phyloP scores from a whole-genome alignment of 495 filamentous ascomycete genomes.

The Niebla homalea region DNA sequence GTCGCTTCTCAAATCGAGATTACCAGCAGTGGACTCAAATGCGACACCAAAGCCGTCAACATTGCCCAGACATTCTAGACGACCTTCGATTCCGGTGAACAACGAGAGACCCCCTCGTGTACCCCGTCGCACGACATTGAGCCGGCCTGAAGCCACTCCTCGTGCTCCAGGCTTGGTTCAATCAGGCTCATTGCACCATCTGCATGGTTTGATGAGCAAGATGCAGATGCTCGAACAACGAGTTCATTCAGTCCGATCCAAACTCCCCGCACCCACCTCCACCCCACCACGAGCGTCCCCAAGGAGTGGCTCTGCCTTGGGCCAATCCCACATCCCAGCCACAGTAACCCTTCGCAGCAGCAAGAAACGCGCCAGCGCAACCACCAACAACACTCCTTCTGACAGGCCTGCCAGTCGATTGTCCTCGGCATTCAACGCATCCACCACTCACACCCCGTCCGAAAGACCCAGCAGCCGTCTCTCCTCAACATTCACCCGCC shows the following conservation, averaged over 20 bases:
- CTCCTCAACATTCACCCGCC: slow-evolving; percentile 18
- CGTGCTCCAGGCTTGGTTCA: slow-evolving; percentile 42
- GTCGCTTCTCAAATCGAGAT: slow-evolving; percentile 24
- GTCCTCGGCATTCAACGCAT: slow-evolving; percentile 28
- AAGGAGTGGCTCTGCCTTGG: slow-evolving; percentile 40
- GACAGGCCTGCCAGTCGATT: slow-evolving; percentile 23
- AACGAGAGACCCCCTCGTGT: slow-evolving; percentile 30
- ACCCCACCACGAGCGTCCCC: slow-evolving; percentile 77
- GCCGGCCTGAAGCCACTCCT: slow-evolving; percentile 20
- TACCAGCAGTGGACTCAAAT: slow-evolving; percentile 29
- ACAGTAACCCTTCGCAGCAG: slow-evolving; percentile 65
- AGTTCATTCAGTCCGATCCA: slow-evolving; percentile 85
- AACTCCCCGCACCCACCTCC: slow-evolving; percentile 65
- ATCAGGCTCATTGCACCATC: slow-evolving; percentile 82
- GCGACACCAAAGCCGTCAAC: slow-evolving; percentile 35
- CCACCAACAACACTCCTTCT: slow-evolving; percentile 34
- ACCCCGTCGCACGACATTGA: slow-evolving; percentile 26
- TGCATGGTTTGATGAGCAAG: slow-evolving; percentile 82
- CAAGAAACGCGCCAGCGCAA: slow-evolving; percentile 53
- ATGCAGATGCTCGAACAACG: slow-evolving; percentile 92
- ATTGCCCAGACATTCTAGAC: slow-evolving; percentile 34
- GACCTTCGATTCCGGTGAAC: slow-evolving; percentile 38
- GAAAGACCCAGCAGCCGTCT: slow-evolving; percentile 23
- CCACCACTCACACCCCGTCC: slow-evolving; percentile 34
- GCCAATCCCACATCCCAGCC: slow-evolving; percentile 48